Base-by-base conservation (phyloP, 139 green algal genomes). In the Micromonas commoda region DNA sequence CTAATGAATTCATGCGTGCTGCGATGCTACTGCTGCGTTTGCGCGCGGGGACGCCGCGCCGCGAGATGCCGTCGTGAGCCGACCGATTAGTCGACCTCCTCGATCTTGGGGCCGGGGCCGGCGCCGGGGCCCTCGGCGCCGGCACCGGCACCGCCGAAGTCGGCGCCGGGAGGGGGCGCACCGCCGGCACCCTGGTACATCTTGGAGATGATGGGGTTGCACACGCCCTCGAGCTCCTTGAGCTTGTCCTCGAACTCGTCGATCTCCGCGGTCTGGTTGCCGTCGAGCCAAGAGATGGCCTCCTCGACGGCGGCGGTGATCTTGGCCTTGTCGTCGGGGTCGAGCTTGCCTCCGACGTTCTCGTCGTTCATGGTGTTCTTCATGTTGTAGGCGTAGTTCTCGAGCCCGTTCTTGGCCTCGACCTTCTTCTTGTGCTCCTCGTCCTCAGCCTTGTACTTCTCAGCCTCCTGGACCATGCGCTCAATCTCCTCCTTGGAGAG, bases 401-500 rank as follows among this genome's bases (percentile, higher is more conserved):
- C 94, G 6, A 99, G 86, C 2, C 26, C 45, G 80, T 97, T 97
- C 86, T 97, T 97, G 39, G 92, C 90, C 73, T 98, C 94, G 21
- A 96, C 85, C 57, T 94, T 90, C 85, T 92, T 90, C 86, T 92
- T 93, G 83, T 93, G 89, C 78, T 87, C 86, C 85, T 98, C 94
- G 77, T 99, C 95, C 75, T 98, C 93, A 0, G 87, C 87, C 89
- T 98, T 98, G 93, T 97, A 98, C 91, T 96, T 96, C 89, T 99
- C 95, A 19, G 93, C 93, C 24, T 95, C 90, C 84, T 92, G 83
- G 38, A 99, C 94, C 93, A 99, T 98, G 71, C 92, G 89, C 90
- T 99, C 95, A 71, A 98, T 98, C 45, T 99, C 95, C 0, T 98
- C 94, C 90, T 97, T 99, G 77, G 71, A 89, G n/a, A 98, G 87